These are phyloP conservation scores for Marchantia polymorpha DNA, from an alignment of 225 moss, liverwort and hornwort species.

Conservation along the genomic window DNA sequence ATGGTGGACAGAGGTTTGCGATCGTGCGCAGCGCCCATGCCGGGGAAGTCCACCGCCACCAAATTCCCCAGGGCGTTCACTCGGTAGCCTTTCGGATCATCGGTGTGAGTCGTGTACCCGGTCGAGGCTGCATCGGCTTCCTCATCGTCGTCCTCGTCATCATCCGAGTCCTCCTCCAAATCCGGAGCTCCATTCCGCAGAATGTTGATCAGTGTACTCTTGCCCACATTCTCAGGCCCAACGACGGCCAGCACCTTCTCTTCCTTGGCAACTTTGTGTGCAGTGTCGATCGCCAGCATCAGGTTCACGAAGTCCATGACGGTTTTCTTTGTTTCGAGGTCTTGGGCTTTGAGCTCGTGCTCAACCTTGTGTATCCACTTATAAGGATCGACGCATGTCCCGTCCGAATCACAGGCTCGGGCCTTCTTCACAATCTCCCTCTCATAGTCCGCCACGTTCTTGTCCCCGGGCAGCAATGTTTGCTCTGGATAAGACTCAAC, in stretches of 20 bases:
- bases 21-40: not conserved
- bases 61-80: not conserved
- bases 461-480: not conserved
- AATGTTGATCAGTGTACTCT: slow-evolving; percentile 9
- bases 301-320: not conserved
- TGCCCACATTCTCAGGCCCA: slow-evolving; percentile 20
- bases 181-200: not conserved
- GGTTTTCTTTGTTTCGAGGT: not conserved
- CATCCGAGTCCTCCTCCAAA: not conserved
- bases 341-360: not conserved
- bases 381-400: not conserved
- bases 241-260: slow-evolving; percentile 8
- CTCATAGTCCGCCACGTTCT: not conserved
- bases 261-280: not conserved
- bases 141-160: not conserved
- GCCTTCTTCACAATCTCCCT: not conserved
- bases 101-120: not conserved
- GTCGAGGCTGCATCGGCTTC: not conserved
- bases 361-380: not conserved
- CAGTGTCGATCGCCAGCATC: not conserved
- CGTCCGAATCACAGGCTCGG: not conserved
- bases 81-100: slow-evolving; percentile 3
- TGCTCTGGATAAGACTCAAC: not conserved
- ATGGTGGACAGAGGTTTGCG: not conserved
- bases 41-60: slow-evolving; percentile 3